Evolutionary conservation across 371 early-diverging fungal genomes (phyloP), one percentile per base, ranked within the genome.

Genomic region (Batrachochytrium dendrobatidis): DNA sequence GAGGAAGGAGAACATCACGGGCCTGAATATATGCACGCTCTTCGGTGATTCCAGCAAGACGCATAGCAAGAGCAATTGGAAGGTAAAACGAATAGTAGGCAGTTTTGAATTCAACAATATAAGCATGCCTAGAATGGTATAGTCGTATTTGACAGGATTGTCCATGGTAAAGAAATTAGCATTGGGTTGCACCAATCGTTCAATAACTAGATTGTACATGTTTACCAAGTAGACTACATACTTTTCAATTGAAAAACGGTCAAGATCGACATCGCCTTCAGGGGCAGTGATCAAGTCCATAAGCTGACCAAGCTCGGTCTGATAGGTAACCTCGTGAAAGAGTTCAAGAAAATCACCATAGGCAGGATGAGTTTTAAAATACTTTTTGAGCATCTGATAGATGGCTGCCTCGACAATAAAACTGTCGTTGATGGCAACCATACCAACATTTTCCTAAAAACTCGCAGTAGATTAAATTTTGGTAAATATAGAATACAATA

Each of bases 31-130:
- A 93, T 24, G 87, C 87, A 12, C 69, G 66, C 59, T 84, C 86
- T 43, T 83, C 80, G 63, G 85, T 83, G 58, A 89, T 75, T 54
- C 93, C 94, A 59, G 80, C 87, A 85, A 93, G 86, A 55, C 81
- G 79, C 85, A 97, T 89, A 35, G 93, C 93, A 55, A 92, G 73
- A 35, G 95, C 96, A 25, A 97, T 93, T 28, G 98, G 97, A 50
- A 98, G 82, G 75, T 98, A 96, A 83, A 98, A 98, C 34, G 97
- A 94, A 80, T 98, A 98, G 79, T 87, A 94, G n/a, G 94, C 90
- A 48, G 98, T 98, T 83, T 98, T 98, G 84, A 88, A 94, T 59
- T 85, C 82, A 66, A 95, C 94, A 72, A 98, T 97, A 74, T 87
- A 92, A 50, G 83, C 72, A 73, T 97, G 88, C 68, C 85, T 85